Base-by-base conservation (phyloP, 2,329 filamentous ascomycete genomes). In the Drechmeria coniospora region DNA sequence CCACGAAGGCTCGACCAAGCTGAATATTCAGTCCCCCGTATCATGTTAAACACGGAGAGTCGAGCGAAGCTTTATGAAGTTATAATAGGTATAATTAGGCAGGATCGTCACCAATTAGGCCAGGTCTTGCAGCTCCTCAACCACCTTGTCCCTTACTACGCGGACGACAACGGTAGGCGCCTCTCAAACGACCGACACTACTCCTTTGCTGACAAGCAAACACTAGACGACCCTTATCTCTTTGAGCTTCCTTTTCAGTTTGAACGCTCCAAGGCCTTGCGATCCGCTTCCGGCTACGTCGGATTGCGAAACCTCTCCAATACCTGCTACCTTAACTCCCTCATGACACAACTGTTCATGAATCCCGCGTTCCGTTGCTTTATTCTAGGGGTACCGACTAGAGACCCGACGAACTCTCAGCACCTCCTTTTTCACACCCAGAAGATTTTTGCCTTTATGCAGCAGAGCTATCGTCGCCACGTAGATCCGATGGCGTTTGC, bases 261-360 rank as follows among this genome's bases (percentile, higher is more conserved):
- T 35, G 79, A 87, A 27, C 64, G 75, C 19, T 53, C 53, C 21
- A 74, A 69, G 42, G 68, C 72, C 11, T 66, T 92, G n/a, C 73
- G 83, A 35, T 74, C 81, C 2, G 55, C 69, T 1, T 79, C 79
- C 36, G 84, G 83, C 13, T 92, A 92, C 47, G 73, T 79, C n/a
- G 90, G 90, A 1, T 54, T 98, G n/a, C 68, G 68, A 31, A 98
- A 98, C 43, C 65, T 94, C 11, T 90, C 83, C 8, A 93, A 94
- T 47, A 95, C 92, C 1, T 98, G 90, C 53, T 98, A 98, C 48
- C 68, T 95, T 46, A 98, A 98, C 49, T 95, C 90, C 1, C 61
- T 98, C 1, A 66, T 95, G 34, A 87, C 84, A 0, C 90, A 98
- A 46, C 68, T 98, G 1, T 98, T 87, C 59, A 95, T 94, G 83